A percentile compares a stretch with the other conserved stretches of the same genome.
These are phyloP conservation scores for Annulohypoxylon stygium DNA, from an alignment of 495 filamentous ascomycete species.

Conservation along the genomic window DNA sequence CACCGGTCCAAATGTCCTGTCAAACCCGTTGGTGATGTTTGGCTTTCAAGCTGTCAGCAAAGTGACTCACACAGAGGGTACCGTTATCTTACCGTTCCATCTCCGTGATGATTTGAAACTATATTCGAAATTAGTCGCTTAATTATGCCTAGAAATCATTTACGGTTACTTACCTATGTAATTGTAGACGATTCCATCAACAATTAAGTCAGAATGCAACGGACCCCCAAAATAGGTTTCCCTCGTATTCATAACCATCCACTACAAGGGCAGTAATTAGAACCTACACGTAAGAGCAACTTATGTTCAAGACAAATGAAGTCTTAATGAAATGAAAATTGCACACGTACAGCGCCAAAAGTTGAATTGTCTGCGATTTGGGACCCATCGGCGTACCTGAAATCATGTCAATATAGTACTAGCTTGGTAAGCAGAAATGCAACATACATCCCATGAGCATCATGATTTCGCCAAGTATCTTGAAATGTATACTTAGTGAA, in stretches of 20 bases:
- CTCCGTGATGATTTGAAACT: constrained; percentile 70
- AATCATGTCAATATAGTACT: constrained; percentile 7
- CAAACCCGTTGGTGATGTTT: constrained; percentile 71
- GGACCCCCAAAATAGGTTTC: constrained; percentile 71
- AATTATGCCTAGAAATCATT: not conserved
- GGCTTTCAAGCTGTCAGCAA: constrained; percentile 50
- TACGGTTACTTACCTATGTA: constrained; percentile 48
- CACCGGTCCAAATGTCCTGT: constrained; percentile 68
- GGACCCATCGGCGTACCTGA: constrained; percentile 64
- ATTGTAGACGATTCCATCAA: constrained; percentile 66
- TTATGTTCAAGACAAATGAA: constrained; percentile 3
- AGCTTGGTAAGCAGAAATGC: not conserved
- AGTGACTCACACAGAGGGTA: not conserved
- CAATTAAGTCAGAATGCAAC: constrained; percentile 67
- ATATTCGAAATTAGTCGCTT: constrained; percentile 27
- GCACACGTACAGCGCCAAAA: constrained; percentile 57
- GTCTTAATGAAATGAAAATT: constrained; percentile 1
- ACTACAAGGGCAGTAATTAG: constrained; percentile 34
- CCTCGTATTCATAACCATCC: constrained; percentile 71
- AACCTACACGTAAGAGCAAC: not conserved
- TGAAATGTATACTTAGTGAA: constrained; percentile 72
- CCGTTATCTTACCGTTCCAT: constrained; percentile 56
- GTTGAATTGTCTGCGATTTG: constrained; percentile 60
- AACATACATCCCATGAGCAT: constrained; percentile 64
- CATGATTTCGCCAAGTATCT: constrained; percentile 65